phyloP scores from a whole-genome alignment of 2,329 filamentous ascomycete genomes.

The Aspergillus carbonarius region DNA sequence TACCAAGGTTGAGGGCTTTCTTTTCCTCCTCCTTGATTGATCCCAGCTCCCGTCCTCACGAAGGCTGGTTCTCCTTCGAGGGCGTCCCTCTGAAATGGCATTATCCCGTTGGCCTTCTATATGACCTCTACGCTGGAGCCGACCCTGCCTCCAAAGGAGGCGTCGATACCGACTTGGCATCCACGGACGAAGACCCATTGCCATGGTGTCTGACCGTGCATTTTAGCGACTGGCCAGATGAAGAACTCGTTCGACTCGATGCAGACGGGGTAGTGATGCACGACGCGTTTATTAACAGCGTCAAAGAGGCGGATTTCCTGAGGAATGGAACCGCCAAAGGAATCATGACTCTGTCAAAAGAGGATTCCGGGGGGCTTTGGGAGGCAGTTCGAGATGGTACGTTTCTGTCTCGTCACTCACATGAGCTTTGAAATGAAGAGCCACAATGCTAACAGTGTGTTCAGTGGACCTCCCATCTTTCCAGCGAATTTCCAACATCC shows the following conservation, averaged over 20 bases:
- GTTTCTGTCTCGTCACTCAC: slow-evolving; percentile 22
- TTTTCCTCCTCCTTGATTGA: slow-evolving; percentile 61
- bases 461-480: slow-evolving; percentile 72
- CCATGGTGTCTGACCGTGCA: slow-evolving; percentile 66
- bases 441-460: background rate
- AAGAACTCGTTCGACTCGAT: slow-evolving; percentile 60
- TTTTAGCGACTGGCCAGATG: slow-evolving; percentile 58
- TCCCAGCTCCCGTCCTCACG: slow-evolving; percentile 50
- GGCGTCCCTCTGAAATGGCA: slow-evolving; percentile 71
- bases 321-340: slow-evolving; percentile 84
- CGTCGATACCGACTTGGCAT: slow-evolving; percentile 14
- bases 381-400: slow-evolving; percentile 70
- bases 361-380: slow-evolving; percentile 81
- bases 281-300: slow-evolving; percentile 67
- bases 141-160: slow-evolving; percentile 42
- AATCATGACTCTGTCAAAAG: slow-evolving; percentile 84
- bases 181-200: slow-evolving; percentile 31
- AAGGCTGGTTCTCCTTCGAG: slow-evolving; percentile 67
- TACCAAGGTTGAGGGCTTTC: slow-evolving; percentile 63
- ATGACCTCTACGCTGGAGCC: slow-evolving; percentile 65
- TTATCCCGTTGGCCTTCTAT: slow-evolving; percentile 67
- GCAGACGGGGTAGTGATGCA: slow-evolving; percentile 56
- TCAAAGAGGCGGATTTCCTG: slow-evolving; percentile 82
- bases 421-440: background rate
- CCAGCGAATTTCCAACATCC: slow-evolving; percentile 71